phyloP scores from a whole-genome alignment of 2,329 filamentous ascomycete genomes.

The Elsinoe fawcettii region DNA sequence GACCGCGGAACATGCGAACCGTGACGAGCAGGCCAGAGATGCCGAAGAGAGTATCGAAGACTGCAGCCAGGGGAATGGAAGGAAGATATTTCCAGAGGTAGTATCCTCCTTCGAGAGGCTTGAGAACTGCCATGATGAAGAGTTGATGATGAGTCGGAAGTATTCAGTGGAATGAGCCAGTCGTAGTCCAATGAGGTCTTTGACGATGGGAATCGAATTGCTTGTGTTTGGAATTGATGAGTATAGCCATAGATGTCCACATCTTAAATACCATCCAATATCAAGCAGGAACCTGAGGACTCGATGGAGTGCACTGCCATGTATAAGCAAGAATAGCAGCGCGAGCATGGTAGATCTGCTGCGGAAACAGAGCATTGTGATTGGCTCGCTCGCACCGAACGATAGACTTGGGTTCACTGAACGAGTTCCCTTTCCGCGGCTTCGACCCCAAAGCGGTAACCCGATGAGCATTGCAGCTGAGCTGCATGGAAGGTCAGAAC shows the following conservation, averaged over 20 bases:
- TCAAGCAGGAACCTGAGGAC: not conserved
- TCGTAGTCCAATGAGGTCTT: not conserved
- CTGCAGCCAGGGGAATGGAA: conserved; percentile 16
- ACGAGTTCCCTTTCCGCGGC: not conserved
- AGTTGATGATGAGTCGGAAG: not conserved
- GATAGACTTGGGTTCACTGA: not conserved
- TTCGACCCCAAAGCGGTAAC: not conserved
- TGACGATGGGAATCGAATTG: not conserved
- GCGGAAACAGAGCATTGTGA: not conserved
- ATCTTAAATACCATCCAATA: not conserved
- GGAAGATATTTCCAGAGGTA: conserved; percentile 16
- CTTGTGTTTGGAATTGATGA: no score
- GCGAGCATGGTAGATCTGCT: not conserved
- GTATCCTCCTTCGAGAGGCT: not conserved
- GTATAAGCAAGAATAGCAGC: not conserved
- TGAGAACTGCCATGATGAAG: not conserved
- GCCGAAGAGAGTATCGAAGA: conserved; percentile 18
- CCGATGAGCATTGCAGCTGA: not conserved
- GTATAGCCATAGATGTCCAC: not conserved
- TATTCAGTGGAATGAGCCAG: no score
- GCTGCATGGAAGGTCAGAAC: not conserved
- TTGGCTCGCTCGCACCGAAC: not conserved
- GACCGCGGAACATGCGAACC: conserved; percentile 31
- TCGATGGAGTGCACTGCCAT: not conserved
- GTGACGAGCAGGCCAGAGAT: conserved; percentile 30